Percentiles rank a stretch among this genome's conserved stretches.
Evolutionary conservation across 176 grass and related monocot genomes (phyloP).

Genomic region (Carex cristatella): DNA sequence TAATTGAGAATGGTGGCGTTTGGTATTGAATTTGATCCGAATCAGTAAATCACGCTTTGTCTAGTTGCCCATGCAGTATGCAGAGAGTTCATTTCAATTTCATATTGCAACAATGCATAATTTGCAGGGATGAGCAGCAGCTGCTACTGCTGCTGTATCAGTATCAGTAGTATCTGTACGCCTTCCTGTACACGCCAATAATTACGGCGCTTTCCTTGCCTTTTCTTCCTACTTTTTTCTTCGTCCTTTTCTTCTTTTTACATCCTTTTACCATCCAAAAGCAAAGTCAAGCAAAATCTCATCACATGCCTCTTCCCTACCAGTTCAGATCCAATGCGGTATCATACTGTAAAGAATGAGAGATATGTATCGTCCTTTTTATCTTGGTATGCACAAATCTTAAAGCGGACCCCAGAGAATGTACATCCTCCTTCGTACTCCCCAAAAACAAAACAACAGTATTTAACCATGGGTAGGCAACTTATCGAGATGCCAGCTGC

Average conservation of each 20-base stretch:
- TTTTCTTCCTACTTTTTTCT: constrained; percentile 11
- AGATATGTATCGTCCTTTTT: no score
- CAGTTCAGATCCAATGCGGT: no score
- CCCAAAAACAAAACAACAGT: no score
- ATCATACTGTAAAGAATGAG: no score
- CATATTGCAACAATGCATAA: constrained; percentile 1
- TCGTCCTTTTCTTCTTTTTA: background rate
- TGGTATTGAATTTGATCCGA: constrained; percentile 5
- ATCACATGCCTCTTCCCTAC: background rate
- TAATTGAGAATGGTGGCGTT: constrained; percentile 18
- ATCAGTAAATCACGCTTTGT: background rate
- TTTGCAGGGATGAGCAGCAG: background rate
- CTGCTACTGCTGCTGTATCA: background rate
- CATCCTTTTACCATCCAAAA: background rate
- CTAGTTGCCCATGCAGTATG: background rate
- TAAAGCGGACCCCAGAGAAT: no score
- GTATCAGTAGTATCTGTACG: background rate
- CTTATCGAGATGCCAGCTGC: no score
- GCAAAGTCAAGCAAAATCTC: background rate
- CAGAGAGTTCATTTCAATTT: background rate
- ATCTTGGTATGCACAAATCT: no score
- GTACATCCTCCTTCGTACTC: no score
- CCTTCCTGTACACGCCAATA: constrained; percentile 25
- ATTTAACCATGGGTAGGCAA: no score
- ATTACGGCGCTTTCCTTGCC: constrained; percentile 24